Conservation (phyloP, 805 yeast genomes). For the Debaryomyces tyrocola region DNA sequence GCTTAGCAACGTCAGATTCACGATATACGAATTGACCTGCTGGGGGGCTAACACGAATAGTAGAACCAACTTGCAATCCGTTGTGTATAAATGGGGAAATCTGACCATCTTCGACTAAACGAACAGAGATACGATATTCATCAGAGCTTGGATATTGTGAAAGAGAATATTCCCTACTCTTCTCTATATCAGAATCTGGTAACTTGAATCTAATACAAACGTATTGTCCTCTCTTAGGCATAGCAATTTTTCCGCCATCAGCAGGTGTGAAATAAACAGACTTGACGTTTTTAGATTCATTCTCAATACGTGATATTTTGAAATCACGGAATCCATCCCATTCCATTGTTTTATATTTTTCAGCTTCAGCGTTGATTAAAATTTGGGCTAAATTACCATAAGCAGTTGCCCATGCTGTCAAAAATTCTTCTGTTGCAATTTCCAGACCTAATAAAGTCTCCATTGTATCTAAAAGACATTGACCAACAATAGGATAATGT, state of each 20-base stretch:
- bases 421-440: constrained; percentile 58
- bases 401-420: constrained; percentile 66
- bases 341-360: constrained; percentile 38
- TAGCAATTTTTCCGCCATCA: constrained; percentile 31
- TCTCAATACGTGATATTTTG: constrained; percentile 37
- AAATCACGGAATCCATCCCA: constrained; percentile 66
- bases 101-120: constrained; percentile 46
- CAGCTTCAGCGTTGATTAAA: constrained; percentile 55
- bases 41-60: constrained; percentile 55
- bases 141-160: constrained; percentile 34
- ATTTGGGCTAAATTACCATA: constrained; percentile 62
- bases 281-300: constrained; percentile 48
- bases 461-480: constrained; percentile 54
- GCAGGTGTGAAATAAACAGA: constrained; percentile 51
- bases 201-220: constrained; percentile 32
- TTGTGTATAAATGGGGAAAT: constrained; percentile 54
- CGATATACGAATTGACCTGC: constrained; percentile 49
- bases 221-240: constrained; percentile 49
- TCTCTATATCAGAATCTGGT: constrained; percentile 40
- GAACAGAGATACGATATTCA: constrained; percentile 61
- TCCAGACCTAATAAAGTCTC: constrained; percentile 52
- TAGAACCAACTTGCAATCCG: constrained; percentile 47
- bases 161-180: constrained; percentile 60
- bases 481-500: constrained; percentile 68
- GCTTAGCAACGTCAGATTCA: constrained; percentile 25